phyloP scores from a whole-genome alignment of 2,329 filamentous ascomycete genomes.

The Xylaria arbuscula region DNA sequence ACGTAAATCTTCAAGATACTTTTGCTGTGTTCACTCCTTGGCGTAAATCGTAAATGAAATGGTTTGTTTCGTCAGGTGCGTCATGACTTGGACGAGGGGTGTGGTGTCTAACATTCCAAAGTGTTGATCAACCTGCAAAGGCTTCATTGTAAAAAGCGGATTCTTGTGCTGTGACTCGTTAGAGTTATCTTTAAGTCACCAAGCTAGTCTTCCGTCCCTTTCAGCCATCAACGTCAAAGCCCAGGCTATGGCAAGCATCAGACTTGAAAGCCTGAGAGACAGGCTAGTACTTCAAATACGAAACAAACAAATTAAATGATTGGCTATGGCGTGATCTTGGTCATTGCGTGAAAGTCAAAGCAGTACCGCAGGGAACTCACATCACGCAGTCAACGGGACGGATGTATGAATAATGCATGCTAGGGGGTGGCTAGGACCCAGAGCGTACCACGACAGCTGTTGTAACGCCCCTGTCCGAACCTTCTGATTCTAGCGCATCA shows the following conservation, averaged over 20 bases:
- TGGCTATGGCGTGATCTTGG: background rate
- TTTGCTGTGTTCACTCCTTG: constrained; percentile 9
- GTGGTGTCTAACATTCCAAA: background rate
- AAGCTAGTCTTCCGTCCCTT: background rate
- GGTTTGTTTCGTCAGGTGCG: background rate
- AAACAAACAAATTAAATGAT: background rate
- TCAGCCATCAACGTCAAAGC: background rate
- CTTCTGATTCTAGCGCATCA: constrained; percentile 15
- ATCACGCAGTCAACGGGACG: background rate
- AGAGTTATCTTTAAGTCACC: background rate
- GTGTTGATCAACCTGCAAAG: background rate
- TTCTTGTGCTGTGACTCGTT: background rate
- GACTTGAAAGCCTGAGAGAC: background rate
- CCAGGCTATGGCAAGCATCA: background rate
- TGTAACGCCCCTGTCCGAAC: constrained; percentile 23
- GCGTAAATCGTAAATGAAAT: background rate
- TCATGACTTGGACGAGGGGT: constrained; percentile 1
- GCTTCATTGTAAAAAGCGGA: background rate
- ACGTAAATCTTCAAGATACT: background rate
- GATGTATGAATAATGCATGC: constrained; percentile 10
- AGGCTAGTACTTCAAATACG: background rate
- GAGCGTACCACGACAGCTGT: constrained; percentile 19
- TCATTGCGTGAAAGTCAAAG: background rate
- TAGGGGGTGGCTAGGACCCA: constrained; percentile 18
- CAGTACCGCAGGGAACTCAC: constrained; percentile 3